Evolutionary conservation across 305 asterid species (phyloP).

Genomic region (Ajuga reptans): DNA sequence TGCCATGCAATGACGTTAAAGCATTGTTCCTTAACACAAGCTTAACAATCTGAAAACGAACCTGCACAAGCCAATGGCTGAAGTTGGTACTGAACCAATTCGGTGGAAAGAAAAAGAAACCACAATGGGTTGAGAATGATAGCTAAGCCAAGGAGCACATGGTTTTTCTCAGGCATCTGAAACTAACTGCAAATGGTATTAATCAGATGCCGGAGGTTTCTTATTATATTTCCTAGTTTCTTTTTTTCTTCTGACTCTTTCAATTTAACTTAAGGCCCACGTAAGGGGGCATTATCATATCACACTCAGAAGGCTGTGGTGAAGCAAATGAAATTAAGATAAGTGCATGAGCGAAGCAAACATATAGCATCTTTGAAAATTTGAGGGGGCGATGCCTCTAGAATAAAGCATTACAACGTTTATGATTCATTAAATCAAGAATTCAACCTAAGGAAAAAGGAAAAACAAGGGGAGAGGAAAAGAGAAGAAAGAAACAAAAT

Average conservation of each 20-base stretch:
- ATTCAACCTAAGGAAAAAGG: neutral
- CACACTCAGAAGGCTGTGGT: neutral
- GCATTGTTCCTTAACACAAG: constrained; percentile 95
- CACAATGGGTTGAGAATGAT: neutral
- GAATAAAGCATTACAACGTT: neutral
- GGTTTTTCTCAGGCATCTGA: constrained; percentile 5
- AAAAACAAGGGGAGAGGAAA: neutral
- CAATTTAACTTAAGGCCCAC: neutral
- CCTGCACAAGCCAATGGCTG: constrained; percentile 48
- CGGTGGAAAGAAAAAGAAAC: neutral
- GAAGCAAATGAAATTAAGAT: neutral
- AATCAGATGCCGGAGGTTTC: neutral
- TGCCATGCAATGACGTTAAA: constrained; percentile 73
- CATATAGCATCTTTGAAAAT: neutral
- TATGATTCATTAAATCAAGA: neutral
- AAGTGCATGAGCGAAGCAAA: neutral
- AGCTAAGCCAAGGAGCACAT: neutral
- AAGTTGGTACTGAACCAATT: constrained; percentile 17
- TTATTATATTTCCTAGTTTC: neutral
- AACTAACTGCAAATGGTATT: neutral
- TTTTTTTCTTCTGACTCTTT: neutral
- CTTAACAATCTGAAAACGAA: constrained; percentile 68
- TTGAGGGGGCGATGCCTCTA: neutral
- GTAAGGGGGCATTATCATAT: neutral
- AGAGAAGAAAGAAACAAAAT: neutral